Evolutionary conservation across 2,329 filamentous ascomycete genomes (phyloP).

Genomic region (Xylariomycetidae sp.): DNA sequence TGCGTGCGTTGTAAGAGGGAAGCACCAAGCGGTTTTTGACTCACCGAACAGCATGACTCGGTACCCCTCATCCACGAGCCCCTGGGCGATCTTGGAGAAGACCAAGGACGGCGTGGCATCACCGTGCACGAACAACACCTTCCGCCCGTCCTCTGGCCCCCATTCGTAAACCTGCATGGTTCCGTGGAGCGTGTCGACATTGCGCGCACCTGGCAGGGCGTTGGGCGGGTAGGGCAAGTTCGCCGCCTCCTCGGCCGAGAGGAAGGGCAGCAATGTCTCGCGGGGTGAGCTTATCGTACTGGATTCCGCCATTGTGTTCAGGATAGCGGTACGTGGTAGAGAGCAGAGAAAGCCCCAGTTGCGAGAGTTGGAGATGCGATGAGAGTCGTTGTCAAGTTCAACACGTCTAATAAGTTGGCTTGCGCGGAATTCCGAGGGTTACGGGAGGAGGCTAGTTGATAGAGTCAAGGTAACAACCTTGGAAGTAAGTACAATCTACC

Average conservation of each 20-base stretch:
- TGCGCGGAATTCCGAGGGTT: no score
- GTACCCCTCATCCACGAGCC: conserved; percentile 20
- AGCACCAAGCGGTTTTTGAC: neutral
- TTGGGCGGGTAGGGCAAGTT: conserved; percentile 22
- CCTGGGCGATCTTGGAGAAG: conserved; percentile 20
- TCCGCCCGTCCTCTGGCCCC: conserved; percentile 21
- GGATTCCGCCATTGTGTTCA: conserved; percentile 10
- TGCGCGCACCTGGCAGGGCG: conserved; percentile 23
- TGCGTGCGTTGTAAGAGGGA: neutral
- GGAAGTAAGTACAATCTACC: no score
- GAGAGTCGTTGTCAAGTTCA: no score
- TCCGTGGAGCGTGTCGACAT: conserved; percentile 25
- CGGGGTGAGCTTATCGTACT: conserved; percentile 19
- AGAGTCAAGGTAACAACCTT: no score
- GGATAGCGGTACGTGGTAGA: no score
- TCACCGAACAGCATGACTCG: conserved; percentile 26
- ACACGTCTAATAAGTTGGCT: no score
- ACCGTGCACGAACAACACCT: conserved; percentile 25
- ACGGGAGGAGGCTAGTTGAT: no score
- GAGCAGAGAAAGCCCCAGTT: no score
- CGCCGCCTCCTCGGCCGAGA: conserved; percentile 17
- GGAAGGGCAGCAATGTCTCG: conserved; percentile 23
- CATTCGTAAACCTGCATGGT: conserved; percentile 27
- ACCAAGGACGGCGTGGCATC: conserved; percentile 21
- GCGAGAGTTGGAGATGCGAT: no score